Conservation (phyloP, 2,329 filamentous ascomycete species). For the Ophiostoma ips region DNA sequence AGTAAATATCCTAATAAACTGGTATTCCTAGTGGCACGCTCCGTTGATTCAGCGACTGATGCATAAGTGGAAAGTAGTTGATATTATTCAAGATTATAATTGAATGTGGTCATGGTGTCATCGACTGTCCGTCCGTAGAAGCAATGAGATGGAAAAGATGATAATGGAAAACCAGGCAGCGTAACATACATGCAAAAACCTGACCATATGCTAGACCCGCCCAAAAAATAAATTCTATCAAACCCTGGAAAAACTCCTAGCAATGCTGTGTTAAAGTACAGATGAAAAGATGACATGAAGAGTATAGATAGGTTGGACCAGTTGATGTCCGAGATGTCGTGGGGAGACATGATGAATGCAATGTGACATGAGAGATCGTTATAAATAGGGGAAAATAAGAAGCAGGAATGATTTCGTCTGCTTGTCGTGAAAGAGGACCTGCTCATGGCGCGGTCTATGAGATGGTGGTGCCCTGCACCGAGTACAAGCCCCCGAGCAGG, state of each 20-base stretch:
- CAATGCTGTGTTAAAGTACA: conserved; percentile 5
- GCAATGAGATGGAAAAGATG: background rate
- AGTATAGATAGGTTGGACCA: no score
- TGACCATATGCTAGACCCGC: background rate
- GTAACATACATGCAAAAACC: conserved; percentile 6
- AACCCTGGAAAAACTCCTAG: conserved; percentile 9
- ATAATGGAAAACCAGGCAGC: background rate
- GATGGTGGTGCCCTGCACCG: conserved; percentile 2
- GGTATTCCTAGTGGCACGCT: no score
- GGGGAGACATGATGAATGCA: background rate
- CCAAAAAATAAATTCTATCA: background rate
- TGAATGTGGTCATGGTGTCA: no score
- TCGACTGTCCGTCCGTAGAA: no score
- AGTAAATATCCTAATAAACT: no score
- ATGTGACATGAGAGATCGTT: background rate
- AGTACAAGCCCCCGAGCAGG: conserved; percentile 1
- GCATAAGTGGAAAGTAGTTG: no score
- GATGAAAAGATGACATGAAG: background rate
- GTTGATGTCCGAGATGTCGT: background rate
- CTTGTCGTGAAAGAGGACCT: background rate
- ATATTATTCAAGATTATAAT: no score
- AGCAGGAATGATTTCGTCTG: background rate
- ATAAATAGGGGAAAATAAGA: background rate
- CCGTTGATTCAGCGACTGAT: no score
- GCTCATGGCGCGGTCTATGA: background rate